These are phyloP conservation scores for Vanilla planifolia DNA, from an alignment of 106 monocot genomes.

Conservation along the genomic window DNA sequence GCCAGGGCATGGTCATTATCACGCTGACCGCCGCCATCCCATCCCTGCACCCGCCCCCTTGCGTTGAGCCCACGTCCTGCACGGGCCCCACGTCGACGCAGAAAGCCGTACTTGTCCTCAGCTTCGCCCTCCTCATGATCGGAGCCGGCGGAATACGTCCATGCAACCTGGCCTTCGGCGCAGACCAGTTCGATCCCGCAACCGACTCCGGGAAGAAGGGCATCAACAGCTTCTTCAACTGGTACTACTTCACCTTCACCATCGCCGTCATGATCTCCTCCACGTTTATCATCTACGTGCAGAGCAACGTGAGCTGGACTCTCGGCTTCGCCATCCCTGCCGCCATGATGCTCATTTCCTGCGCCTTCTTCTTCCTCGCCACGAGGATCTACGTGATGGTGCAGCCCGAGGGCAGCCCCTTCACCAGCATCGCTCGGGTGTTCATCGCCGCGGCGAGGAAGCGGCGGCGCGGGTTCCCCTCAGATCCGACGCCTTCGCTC, in stretches of 20 bases:
- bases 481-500: conserved; percentile 7
- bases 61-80: conserved; percentile 20
- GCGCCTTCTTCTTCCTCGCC: conserved; percentile 54
- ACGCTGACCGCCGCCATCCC: conserved; percentile 43
- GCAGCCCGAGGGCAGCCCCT: conserved; percentile 58
- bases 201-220: conserved; percentile 45
- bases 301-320: conserved; percentile 66
- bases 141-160: conserved; percentile 79
- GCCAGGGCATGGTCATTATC: conserved; percentile 38
- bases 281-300: conserved; percentile 73
- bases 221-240: conserved; percentile 88
- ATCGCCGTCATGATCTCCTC: conserved; percentile 53
- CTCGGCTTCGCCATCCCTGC: conserved; percentile 71
- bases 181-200: conserved; percentile 65
- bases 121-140: conserved; percentile 31
- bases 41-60: conserved; percentile 45
- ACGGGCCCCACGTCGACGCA: conserved; percentile 11
- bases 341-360: conserved; percentile 51
- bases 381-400: conserved; percentile 52
- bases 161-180: conserved; percentile 77
- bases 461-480: conserved; percentile 7
- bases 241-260: conserved; percentile 79
- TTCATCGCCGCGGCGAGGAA: conserved; percentile 26
- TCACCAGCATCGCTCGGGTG: conserved; percentile 42
- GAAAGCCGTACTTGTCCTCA: conserved; percentile 22